A percentile compares a stretch with the other conserved stretches of the same genome.
phyloP scores from a whole-genome alignment of 331 rosid species.

The Acacia pycnantha region DNA sequence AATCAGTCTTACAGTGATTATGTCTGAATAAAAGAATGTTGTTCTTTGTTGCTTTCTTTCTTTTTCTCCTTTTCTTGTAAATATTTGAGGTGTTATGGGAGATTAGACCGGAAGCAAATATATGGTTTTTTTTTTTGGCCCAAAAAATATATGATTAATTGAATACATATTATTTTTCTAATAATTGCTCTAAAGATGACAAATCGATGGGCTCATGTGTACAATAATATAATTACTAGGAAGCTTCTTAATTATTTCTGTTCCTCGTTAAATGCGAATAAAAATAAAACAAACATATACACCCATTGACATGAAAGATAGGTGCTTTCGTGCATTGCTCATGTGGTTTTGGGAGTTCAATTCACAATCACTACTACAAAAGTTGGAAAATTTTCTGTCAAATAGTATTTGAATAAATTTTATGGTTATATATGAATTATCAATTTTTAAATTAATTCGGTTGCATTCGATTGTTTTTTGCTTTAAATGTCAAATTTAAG shows the following conservation, averaged over 20 bases:
- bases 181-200: neutral
- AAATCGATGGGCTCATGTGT: neutral
- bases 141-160: neutral
- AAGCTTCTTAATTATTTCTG: neutral
- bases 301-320: neutral
- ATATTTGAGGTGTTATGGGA: slow-evolving; percentile 10
- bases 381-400: neutral
- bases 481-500: no score
- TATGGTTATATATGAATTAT: no score
- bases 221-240: neutral
- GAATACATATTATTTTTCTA: neutral
- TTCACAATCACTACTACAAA: neutral
- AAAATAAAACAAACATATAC: neutral
- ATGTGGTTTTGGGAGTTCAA: neutral
- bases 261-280: neutral
- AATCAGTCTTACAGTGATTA: neutral
- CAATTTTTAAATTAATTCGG: no score
- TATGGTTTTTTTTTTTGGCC: no score
- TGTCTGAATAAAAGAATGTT: slow-evolving; percentile 12
- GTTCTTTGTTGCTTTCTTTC: neutral
- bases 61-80: neutral
- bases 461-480: no score
- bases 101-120: neutral
- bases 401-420: no score
- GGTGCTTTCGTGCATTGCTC: neutral